These are phyloP conservation scores for Sugiyamaella boreocaroliniensis DNA, from an alignment of 805 yeast species.

Conservation along the genomic window DNA sequence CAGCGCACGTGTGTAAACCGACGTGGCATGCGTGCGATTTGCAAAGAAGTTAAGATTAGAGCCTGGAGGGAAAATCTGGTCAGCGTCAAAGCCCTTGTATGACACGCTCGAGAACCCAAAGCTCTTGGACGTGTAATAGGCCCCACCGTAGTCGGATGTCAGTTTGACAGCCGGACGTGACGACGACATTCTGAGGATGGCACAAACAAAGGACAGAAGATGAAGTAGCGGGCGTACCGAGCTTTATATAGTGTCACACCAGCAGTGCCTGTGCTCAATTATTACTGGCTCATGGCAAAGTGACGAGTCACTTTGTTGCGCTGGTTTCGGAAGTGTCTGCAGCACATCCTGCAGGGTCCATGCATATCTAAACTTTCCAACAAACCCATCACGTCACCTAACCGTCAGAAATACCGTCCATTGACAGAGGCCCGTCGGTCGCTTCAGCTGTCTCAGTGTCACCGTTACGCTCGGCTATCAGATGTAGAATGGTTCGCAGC, in stretches of 20 bases:
- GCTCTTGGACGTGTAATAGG: slow-evolving; percentile 3
- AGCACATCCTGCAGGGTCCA: too few species aligned
- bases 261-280: too few species aligned
- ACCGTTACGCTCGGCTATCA: slow-evolving; percentile 2
- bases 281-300: too few species aligned
- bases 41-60: slow-evolving; percentile 11
- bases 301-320: too few species aligned
- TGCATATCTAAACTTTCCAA: too few species aligned
- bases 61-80: slow-evolving; percentile 18
- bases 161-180: background rate
- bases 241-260: too few species aligned
- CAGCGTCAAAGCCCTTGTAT: slow-evolving; percentile 17
- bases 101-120: slow-evolving; percentile 6
- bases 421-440: background rate
- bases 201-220: too few species aligned
- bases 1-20: slow-evolving; percentile 13
- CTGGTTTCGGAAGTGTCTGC: too few species aligned
- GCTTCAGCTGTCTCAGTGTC: background rate
- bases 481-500: slow-evolving; percentile 11
- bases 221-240: too few species aligned
- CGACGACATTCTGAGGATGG: too few species aligned
- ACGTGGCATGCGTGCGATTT: background rate
- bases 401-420: background rate
- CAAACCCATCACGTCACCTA: background rate
- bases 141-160: background rate